A percentile compares a stretch with the other conserved stretches of the same genome.
phyloP scores from a whole-genome alignment of 805 yeast species.

The Nakazawaea sp. region DNA sequence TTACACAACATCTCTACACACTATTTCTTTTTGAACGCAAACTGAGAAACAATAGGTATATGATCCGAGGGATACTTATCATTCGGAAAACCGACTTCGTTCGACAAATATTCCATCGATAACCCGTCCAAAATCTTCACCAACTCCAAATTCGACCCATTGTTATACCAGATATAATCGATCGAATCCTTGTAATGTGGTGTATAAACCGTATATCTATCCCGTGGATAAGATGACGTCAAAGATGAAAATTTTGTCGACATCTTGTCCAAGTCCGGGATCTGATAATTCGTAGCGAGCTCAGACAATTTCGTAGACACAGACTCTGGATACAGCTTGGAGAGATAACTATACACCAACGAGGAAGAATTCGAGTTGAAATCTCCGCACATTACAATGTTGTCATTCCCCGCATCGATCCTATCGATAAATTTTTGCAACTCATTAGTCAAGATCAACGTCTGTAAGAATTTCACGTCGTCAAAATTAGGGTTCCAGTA shows the following conservation, averaged over 20 bases:
- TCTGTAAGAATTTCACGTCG: constrained; percentile 49
- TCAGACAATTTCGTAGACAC: neutral
- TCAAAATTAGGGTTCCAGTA: constrained; percentile 50
- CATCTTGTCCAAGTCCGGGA: neutral
- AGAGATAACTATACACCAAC: constrained; percentile 35
- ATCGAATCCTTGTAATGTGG: constrained; percentile 43
- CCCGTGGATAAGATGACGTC: constrained; percentile 24
- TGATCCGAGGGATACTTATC: constrained; percentile 53
- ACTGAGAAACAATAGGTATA: constrained; percentile 32
- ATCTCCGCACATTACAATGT: constrained; percentile 48
- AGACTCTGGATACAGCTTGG: neutral
- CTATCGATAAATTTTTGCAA: constrained; percentile 20
- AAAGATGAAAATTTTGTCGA: constrained; percentile 26
- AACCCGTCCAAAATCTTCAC: constrained; percentile 47
- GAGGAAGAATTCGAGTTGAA: constrained; percentile 47
- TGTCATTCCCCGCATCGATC: constrained; percentile 20
- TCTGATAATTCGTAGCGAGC: neutral
- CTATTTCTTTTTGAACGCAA: no score
- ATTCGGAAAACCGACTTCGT: constrained; percentile 43
- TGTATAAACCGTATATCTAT: constrained; percentile 38
- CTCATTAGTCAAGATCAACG: constrained; percentile 32
- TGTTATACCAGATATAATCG: constrained; percentile 52
- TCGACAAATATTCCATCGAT: constrained; percentile 24
- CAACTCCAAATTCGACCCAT: constrained; percentile 27
- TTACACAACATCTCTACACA: no score